A percentile compares a stretch with the other conserved stretches of the same genome.
phyloP scores from a whole-genome alignment of 2,329 filamentous ascomycete genomes.

The Diaporthe sp. region DNA sequence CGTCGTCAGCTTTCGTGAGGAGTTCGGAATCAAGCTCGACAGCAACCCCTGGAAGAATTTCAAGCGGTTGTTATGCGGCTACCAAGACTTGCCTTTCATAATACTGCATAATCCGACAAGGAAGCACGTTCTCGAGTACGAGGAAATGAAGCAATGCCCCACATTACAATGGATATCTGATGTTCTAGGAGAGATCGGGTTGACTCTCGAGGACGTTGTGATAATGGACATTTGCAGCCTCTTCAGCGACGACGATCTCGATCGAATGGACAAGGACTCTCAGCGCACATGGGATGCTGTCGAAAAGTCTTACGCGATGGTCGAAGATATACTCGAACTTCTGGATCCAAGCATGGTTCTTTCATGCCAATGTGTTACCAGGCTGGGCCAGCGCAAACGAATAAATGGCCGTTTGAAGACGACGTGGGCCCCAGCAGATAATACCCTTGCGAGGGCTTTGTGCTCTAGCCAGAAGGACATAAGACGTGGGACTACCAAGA shows the following conservation, averaged over 20 bases:
- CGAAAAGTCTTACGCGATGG: slow-evolving; percentile 6
- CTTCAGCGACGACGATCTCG: neutral
- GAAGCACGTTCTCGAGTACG: neutral
- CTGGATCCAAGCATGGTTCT: slow-evolving; percentile 3
- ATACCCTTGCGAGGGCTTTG: neutral
- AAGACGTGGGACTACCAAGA: neutral
- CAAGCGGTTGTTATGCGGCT: neutral
- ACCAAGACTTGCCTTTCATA: slow-evolving; percentile 18
- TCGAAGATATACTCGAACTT: neutral
- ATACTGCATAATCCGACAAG: slow-evolving; percentile 19
- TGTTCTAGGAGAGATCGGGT: neutral
- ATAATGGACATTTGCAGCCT: slow-evolving; percentile 1
- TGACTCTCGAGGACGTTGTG: slow-evolving; percentile 1
- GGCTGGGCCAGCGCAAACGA: neutral
- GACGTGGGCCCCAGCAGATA: neutral
- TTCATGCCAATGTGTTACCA: slow-evolving; percentile 18
- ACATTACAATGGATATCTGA: neutral
- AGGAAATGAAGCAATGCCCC: slow-evolving; percentile 15
- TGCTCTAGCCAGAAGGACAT: neutral
- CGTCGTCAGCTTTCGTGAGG: neutral
- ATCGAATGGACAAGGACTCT: neutral
- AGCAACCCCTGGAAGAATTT: slow-evolving; percentile 21
- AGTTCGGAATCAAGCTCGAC: neutral
- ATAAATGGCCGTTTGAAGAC: neutral
- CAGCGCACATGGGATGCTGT: neutral